Percentiles rank a stretch among this genome's conserved stretches.
phyloP scores from a whole-genome alignment of 257 asterid genomes.

The Rubia yunnanensis region DNA sequence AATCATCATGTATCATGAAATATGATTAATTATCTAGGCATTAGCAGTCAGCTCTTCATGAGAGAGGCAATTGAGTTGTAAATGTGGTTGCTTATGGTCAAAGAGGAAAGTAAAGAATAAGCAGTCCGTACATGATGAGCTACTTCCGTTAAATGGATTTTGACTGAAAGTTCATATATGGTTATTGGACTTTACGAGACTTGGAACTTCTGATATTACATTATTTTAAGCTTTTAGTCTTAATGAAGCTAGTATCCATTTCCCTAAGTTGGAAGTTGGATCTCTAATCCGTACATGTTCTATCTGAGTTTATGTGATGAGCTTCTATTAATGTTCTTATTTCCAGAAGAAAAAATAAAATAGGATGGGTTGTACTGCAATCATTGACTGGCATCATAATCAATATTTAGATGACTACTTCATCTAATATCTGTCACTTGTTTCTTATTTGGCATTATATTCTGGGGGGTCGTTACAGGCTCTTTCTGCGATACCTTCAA shows the following conservation, averaged over 20 bases:
- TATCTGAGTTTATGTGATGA: neutral
- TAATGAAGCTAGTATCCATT: neutral
- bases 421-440: neutral
- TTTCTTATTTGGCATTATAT: constrained; percentile 9
- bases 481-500: constrained; percentile 86
- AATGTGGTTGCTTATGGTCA: neutral
- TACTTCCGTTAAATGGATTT: neutral
- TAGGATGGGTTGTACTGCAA: neutral
- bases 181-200: neutral
- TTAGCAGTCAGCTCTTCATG: neutral
- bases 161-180: neutral
- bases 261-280: neutral
- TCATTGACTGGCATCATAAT: neutral
- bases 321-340: neutral
- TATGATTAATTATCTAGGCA: neutral
- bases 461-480: constrained; percentile 46
- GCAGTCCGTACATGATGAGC: neutral
- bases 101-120: neutral
- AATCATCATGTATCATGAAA: neutral
- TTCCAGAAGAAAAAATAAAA: neutral
- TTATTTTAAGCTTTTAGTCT: neutral
- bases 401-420: neutral
- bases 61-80: neutral
- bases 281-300: neutral
- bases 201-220: neutral